Evolutionary conservation across 176 grass and related monocot species (phyloP).

Genomic region (Paspalum vaginatum): DNA sequence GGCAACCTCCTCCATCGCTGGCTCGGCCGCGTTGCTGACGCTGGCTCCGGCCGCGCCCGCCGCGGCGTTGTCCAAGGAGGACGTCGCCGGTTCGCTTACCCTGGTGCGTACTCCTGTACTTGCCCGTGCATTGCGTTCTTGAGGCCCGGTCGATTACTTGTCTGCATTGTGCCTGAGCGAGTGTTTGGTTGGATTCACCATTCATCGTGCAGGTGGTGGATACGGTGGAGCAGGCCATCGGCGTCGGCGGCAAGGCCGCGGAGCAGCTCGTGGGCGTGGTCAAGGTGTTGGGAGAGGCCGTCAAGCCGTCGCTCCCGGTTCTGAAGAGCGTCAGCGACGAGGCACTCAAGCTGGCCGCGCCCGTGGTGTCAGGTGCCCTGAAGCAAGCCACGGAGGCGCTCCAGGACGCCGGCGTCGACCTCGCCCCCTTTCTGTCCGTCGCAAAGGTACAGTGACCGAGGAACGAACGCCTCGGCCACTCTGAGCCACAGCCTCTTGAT

Average conservation of each 20-base stretch:
- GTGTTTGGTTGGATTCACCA: not conserved
- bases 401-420: conserved; percentile 76
- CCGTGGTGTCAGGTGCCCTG: conserved; percentile 64
- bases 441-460: conserved; percentile 50
- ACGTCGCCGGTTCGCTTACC: conserved; percentile 61
- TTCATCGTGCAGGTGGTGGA: conserved; percentile 52
- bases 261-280: conserved; percentile 54
- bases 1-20: not conserved
- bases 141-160: not conserved
- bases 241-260: conserved; percentile 45
- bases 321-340: conserved; percentile 70
- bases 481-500: not conserved
- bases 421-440: conserved; percentile 63
- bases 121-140: not conserved
- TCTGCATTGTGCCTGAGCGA: not conserved
- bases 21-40: conserved; percentile 30
- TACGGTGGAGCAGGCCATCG: conserved; percentile 62
- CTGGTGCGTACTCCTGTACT: conserved; percentile 50
- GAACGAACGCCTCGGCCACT: not conserved
- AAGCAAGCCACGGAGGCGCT: conserved; percentile 78
- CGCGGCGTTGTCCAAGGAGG: conserved; percentile 73
- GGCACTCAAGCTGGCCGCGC: conserved; percentile 75
- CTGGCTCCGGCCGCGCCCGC: conserved; percentile 49
- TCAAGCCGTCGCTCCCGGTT: conserved; percentile 71
- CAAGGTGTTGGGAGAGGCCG: conserved; percentile 57